Percentiles rank a stretch among this genome's conserved stretches.
Conservation (phyloP, 2,329 filamentous ascomycete species). For the Pseudocercospora pini-densiflorae region DNA sequence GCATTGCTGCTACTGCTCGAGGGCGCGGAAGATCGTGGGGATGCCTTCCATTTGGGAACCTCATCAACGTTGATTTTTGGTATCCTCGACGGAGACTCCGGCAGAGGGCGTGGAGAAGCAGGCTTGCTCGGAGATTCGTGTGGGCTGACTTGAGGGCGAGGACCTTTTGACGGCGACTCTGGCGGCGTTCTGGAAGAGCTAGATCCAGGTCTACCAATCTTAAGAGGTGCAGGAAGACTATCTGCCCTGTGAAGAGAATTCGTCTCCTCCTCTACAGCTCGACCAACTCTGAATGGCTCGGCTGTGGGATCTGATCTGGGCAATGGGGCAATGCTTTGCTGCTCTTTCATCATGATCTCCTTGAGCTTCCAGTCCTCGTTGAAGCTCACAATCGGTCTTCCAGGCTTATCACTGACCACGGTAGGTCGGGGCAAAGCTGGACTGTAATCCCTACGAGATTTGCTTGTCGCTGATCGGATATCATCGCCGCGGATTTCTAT, state of each 20-base stretch:
- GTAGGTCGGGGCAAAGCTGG: slow-evolving; percentile 84
- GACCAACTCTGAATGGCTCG: slow-evolving; percentile 3
- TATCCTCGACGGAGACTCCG: slow-evolving; percentile 19
- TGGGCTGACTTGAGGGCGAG: neutral
- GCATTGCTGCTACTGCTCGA: slow-evolving; percentile 3
- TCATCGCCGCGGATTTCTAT: slow-evolving; percentile 63
- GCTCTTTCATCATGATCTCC: slow-evolving; percentile 71
- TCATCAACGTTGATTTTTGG: slow-evolving; percentile 24
- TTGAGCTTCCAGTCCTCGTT: slow-evolving; percentile 78
- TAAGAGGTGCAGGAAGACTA: slow-evolving; percentile 1
- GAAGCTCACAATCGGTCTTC: slow-evolving; percentile 97
- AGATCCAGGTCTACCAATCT: neutral
- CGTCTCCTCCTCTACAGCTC: neutral
- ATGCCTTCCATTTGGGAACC: slow-evolving; percentile 21
- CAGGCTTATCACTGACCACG: slow-evolving; percentile 86
- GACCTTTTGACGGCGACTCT: slow-evolving; percentile 6
- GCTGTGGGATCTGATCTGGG: slow-evolving; percentile 10
- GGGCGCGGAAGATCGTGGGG: slow-evolving; percentile 15
- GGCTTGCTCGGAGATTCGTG: slow-evolving; percentile 3
- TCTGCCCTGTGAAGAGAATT: neutral
- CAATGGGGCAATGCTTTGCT: slow-evolving; percentile 36
- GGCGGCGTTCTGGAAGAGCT: neutral
- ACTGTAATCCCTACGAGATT: slow-evolving; percentile 84
- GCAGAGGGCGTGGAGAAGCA: slow-evolving; percentile 6
- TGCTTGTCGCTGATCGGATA: slow-evolving; percentile 87